These are phyloP conservation scores for Millerago galiae DNA, from an alignment of 805 yeast genomes.

Conservation along the genomic window DNA sequence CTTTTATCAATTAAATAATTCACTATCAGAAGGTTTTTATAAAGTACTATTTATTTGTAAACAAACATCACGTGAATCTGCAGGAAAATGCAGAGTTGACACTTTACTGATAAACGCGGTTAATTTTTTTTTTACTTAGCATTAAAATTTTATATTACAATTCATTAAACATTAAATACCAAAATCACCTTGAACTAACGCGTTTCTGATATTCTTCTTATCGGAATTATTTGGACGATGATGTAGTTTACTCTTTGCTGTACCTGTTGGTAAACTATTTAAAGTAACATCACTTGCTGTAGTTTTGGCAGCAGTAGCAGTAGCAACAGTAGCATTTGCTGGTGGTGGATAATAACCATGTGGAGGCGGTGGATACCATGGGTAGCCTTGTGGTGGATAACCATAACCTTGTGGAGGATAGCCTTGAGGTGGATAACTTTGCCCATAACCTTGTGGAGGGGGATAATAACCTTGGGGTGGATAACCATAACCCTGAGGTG, in stretches of 20 bases:
- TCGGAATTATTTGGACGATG: slow-evolving; percentile 38
- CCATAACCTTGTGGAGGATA: slow-evolving; percentile 6
- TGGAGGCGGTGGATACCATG: slow-evolving; percentile 11
- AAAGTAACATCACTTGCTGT: slow-evolving; percentile 37
- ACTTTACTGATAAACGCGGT: neutral
- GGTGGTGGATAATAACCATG: slow-evolving; percentile 14
- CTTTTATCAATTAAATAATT: too few species aligned
- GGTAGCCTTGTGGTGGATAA: slow-evolving; percentile 13
- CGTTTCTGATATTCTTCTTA: slow-evolving; percentile 55
- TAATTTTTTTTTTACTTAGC: neutral
- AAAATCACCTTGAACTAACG: slow-evolving; percentile 59
- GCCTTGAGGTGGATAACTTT: slow-evolving; percentile 19
- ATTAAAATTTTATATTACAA: neutral
- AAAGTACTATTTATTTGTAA: slow-evolving; percentile 1
- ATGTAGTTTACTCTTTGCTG: slow-evolving; percentile 35
- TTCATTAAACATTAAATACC: slow-evolving; percentile 39
- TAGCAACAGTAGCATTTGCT: slow-evolving; percentile 8
- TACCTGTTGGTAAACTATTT: slow-evolving; percentile 40
- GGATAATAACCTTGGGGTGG: slow-evolving; percentile 18
- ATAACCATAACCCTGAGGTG: slow-evolving; percentile 1
- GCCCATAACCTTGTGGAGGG: slow-evolving; percentile 19
- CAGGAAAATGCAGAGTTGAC: neutral
- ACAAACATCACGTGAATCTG: slow-evolving; percentile 13
- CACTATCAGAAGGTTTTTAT: too few species aligned
- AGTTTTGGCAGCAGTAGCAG: slow-evolving; percentile 4